phyloP scores from a whole-genome alignment of 129 eudicot genomes.

The Artemisia argyi region DNA sequence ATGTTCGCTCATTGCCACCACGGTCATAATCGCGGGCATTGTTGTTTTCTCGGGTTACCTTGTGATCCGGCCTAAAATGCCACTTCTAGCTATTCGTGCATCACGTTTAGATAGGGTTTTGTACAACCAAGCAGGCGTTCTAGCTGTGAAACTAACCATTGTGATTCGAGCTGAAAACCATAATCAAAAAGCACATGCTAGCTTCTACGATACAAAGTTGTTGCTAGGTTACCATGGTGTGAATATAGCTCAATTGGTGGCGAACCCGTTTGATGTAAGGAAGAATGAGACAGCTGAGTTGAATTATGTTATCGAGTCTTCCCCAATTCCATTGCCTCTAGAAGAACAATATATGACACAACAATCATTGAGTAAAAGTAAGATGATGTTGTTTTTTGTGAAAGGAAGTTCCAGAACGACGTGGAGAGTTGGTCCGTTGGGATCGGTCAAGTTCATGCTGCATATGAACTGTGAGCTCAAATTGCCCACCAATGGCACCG shows the following conservation, averaged over 20 bases:
- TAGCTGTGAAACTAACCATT: slow-evolving; percentile 45
- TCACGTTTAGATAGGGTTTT: slow-evolving; percentile 46
- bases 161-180: slow-evolving; percentile 51
- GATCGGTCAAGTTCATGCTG: slow-evolving; percentile 65
- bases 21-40: slow-evolving; percentile 54
- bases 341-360: slow-evolving; percentile 36
- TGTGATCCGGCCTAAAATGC: slow-evolving; percentile 54
- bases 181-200: slow-evolving; percentile 59
- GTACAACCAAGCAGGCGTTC: slow-evolving; percentile 39
- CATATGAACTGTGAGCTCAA: slow-evolving; percentile 51
- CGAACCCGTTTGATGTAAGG: slow-evolving; percentile 49
- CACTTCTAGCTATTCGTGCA: slow-evolving; percentile 38
- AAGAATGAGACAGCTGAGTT: slow-evolving; percentile 40
- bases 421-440: slow-evolving; percentile 69
- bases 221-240: slow-evolving; percentile 48
- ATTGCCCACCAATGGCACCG: slow-evolving; percentile 36
- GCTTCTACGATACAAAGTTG: slow-evolving; percentile 45
- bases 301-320: slow-evolving; percentile 43
- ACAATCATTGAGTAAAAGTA: slow-evolving; percentile 27
- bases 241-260: slow-evolving; percentile 44
- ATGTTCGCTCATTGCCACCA: slow-evolving; percentile 49
- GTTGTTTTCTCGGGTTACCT: slow-evolving; percentile 66
- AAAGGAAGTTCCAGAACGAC: slow-evolving; percentile 57
- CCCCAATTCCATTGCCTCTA: slow-evolving; percentile 44
- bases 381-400: slow-evolving; percentile 36